These are phyloP conservation scores for Cornus florida DNA, from an alignment of 148 eudicot species.

Conservation along the genomic window DNA sequence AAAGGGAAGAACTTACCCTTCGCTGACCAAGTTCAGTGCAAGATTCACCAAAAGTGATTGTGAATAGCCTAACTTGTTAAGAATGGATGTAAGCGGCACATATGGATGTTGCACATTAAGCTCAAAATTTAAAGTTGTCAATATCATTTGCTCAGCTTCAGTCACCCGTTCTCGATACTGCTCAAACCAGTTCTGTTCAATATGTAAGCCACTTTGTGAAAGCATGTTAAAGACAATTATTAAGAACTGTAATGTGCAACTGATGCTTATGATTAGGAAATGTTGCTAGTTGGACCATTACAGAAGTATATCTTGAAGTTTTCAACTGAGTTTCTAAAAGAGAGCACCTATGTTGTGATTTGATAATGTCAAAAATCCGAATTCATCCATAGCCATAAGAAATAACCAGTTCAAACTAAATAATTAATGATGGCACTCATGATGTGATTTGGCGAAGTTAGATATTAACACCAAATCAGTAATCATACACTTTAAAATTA, in stretches of 20 bases:
- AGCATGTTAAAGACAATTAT: not conserved
- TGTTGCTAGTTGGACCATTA: not conserved
- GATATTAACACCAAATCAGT: not conserved
- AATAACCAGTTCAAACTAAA: no score
- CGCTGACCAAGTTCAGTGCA: conserved; percentile 83
- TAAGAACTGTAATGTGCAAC: not conserved
- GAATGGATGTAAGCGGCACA: conserved; percentile 75
- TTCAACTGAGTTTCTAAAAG: not conserved
- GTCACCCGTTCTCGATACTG: conserved; percentile 76
- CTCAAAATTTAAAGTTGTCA: conserved; percentile 91
- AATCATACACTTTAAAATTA: not conserved
- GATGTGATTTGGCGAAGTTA: not conserved
- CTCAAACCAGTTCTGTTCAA: conserved; percentile 90
- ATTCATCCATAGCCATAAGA: not conserved
- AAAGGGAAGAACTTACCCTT: conserved; percentile 68
- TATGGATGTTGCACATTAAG: conserved; percentile 92
- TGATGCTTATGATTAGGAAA: not conserved
- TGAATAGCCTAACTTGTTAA: conserved; percentile 84
- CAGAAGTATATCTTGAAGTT: no score
- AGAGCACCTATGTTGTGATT: no score
- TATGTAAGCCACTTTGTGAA: conserved; percentile 1
- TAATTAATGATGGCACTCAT: not conserved
- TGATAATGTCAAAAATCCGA: not conserved
- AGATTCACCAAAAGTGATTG: conserved; percentile 69
- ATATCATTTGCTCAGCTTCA: conserved; percentile 87